Evolutionary conservation across 1,284 basidiomycete species (phyloP).

Genomic region (Laetiporus sulphureus): DNA sequence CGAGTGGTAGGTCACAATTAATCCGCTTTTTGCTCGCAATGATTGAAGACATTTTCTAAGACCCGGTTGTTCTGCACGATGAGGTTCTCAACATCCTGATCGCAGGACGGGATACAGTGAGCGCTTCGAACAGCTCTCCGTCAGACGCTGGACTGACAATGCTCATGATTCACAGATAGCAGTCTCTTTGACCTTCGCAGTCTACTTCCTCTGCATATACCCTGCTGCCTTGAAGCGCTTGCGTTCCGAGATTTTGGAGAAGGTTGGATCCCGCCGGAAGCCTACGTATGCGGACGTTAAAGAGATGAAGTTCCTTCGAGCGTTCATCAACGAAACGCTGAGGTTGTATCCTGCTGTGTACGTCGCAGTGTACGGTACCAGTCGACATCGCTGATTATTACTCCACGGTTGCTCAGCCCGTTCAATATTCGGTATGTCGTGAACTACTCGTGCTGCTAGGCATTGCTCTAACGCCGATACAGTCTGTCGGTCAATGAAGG

Average conservation of each 20-base stretch:
- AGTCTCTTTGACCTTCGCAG: constrained; percentile 27
- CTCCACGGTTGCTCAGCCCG: constrained; percentile 9
- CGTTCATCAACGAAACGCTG: constrained; percentile 24
- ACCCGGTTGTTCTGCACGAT: constrained; percentile 23
- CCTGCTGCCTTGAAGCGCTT: constrained; percentile 28
- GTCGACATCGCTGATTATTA: neutral
- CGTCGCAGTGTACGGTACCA: too few relatives aligned
- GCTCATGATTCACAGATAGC: constrained; percentile 21
- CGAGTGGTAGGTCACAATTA: constrained; percentile 13
- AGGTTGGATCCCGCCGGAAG: constrained; percentile 23
- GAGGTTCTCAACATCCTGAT: constrained; percentile 32
- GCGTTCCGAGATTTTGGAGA: constrained; percentile 32
- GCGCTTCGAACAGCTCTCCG: constrained; percentile 5
- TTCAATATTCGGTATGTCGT: constrained; percentile 14
- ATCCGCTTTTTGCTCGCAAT: neutral
- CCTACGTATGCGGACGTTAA: constrained; percentile 33
- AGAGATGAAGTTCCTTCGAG: constrained; percentile 29
- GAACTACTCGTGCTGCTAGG: neutral
- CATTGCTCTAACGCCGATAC: neutral
- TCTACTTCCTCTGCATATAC: constrained; percentile 37
- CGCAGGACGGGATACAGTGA: constrained; percentile 32
- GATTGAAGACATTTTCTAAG: neutral
- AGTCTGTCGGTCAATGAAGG: constrained; percentile 12
- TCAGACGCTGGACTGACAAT: neutral
- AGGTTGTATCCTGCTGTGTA: constrained; percentile 27